Conservation (phyloP, 2,329 filamentous ascomycete genomes). For the Penicillium sp. region DNA sequence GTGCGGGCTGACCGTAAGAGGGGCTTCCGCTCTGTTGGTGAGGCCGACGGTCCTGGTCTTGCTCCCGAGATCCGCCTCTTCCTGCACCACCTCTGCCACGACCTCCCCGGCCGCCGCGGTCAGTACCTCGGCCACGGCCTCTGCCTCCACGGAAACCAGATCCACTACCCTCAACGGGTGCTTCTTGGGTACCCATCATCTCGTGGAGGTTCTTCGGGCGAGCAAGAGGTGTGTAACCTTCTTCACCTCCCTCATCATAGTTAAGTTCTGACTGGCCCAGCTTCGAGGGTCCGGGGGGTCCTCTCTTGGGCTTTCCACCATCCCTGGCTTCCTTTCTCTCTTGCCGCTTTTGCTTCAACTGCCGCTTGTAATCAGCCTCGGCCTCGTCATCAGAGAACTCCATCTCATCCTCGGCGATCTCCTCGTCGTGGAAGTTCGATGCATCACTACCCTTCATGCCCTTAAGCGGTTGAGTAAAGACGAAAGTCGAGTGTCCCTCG, state of each 20-base stretch:
- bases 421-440: conserved; percentile 92
- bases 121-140: conserved; percentile 47
- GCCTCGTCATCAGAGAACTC: conserved; percentile 98
- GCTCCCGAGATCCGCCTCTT: conserved; percentile 31
- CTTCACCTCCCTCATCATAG: conserved; percentile 63
- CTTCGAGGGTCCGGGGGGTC: conserved; percentile 39
- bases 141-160: conserved; percentile 47
- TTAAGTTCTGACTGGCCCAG: conserved; percentile 52
- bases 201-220: conserved; percentile 65
- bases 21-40: conserved; percentile 32
- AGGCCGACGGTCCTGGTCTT: conserved; percentile 30
- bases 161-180: conserved; percentile 37
- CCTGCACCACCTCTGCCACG: conserved; percentile 35
- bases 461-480: conserved; percentile 82
- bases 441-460: conserved; percentile 86
- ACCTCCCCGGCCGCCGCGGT: conserved; percentile 40
- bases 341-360: conserved; percentile 66
- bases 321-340: conserved; percentile 53
- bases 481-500: conserved; percentile 73
- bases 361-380: conserved; percentile 77
- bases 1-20: conserved; percentile 18
- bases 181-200: conserved; percentile 45
- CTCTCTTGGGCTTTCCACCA: conserved; percentile 40
- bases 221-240: conserved; percentile 67
- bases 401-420: conserved; percentile 79